Evolutionary conservation across 2,329 filamentous ascomycete genomes (phyloP), one percentile per base, ranked within the genome.

Genomic region (Cladophialophora immunda): DNA sequence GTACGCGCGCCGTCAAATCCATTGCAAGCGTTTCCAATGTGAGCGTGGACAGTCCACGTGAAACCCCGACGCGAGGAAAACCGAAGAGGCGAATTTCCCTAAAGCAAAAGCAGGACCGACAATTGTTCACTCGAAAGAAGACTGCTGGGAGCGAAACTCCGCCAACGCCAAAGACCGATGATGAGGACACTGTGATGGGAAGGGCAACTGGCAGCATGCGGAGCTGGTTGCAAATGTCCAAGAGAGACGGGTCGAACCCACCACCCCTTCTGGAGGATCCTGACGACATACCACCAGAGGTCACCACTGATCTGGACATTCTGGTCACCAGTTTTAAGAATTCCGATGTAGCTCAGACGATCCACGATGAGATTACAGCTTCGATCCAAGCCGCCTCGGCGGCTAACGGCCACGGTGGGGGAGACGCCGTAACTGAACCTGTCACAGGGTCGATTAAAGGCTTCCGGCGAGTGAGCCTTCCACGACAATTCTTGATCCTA

Each of bases 1-100:
- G 93, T 76, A 92, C 93, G 9, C 87, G 90, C 66, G 93, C 92
- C 7, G 89, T 97, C 71, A 97, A 97, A 80, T 97, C 94, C 0
- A 90, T 97, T 70, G 90, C 92, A 1, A 97, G 94, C 77, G 84
- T 92, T 38, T 94, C 92, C 64, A 92, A 90, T 36, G 86, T 85
- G 36, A 96, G 91, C 76, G 84, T 89, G 3, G 91, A 89, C 27
- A 90, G 91, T 34, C 82, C 84, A 3, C 86, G 89, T 60, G 86
- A 86, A 3, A 86, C 88, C 0, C 83, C 86, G 29, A 82, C 87
- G 5, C 86, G 92, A 59, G 91, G 90, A 0, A 90, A 86, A 75
- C 83, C 81, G 70, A 91, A 89, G 74, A 89, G 93, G 29, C 89
- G 89, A 62, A 88, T 94, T 64, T 98, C 94, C 0, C 85, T 99